Base-by-base conservation (phyloP, 139 green algal genomes). In the Astrephomene gubernaculifera region DNA sequence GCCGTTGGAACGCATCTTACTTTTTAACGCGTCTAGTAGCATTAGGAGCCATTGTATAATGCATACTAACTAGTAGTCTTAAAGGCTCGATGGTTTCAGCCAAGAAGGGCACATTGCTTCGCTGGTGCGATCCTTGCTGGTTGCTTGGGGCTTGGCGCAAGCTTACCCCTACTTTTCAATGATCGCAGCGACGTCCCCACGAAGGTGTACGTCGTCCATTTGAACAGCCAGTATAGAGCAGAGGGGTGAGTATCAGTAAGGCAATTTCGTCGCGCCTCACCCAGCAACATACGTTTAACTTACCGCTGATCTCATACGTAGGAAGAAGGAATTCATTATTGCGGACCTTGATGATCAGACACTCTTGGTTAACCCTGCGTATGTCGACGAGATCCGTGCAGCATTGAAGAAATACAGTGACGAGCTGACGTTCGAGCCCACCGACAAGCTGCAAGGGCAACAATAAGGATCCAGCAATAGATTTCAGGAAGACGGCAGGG, bases 331-430 rank as follows among this genome's bases (percentile, higher is more conserved):
- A n/a, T 57, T 93, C 36, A 84, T 75, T n/a, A 70, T 90, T 12
- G 57, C 88, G 19, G 84, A 91, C n/a, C 79, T 93, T n/a, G 90
- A 93, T 63, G 90, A 91, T 24, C 84, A 35, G 5, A 87, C 79
- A 29, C 44, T 93, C 31, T 80, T 93, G 45, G 79, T 93, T 19
- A 82, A 90, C n/a, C 63, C 83, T 2, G 70, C 70, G 17, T 57
- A 75, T 25, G 12, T 83, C 4, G 61, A 74, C 63, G 63, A 71
- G 19, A 81, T 82, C n/a, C 81, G 81, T 5, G 78, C 88, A 7
- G 81, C 83, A 14, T 63, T 88, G n/a, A 72, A 88, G 33, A 53
- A 86, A 35, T 75, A 84, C 78, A 74, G 63, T 43, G 64, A 87
- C 24, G 73, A 71, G 21, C 25, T 70, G 7, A 72, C 44, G 3